Conservation (phyloP, 495 filamentous ascomycete genomes). For the Mycothermus thermophilus region DNA sequence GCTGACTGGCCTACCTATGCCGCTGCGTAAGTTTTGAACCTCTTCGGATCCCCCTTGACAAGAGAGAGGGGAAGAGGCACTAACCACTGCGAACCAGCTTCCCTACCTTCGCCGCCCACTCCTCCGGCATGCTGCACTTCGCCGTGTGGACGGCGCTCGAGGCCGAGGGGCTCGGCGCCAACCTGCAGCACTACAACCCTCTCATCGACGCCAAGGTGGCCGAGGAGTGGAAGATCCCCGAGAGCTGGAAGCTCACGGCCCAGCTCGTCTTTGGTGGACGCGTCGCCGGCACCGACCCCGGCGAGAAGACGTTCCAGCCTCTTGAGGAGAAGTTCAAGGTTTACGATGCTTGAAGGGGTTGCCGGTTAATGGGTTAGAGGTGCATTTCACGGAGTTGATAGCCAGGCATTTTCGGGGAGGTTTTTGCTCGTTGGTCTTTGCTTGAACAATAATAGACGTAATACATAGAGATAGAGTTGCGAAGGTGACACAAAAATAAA, state of each 20-base stretch:
- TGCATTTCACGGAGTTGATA: slow-evolving; percentile 2
- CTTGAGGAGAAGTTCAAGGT: slow-evolving; percentile 42
- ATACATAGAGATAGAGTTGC: no score
- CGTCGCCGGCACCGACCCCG: slow-evolving; percentile 25
- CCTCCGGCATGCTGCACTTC: slow-evolving; percentile 53
- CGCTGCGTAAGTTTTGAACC: slow-evolving; percentile 21
- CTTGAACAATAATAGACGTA: no score
- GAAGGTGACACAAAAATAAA: not conserved
- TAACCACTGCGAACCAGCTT: slow-evolving; percentile 24
- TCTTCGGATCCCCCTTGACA: not conserved
- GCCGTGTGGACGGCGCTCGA: slow-evolving; percentile 52
- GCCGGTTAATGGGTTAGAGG: not conserved
- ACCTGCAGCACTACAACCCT: slow-evolving; percentile 66
- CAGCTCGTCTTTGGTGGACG: slow-evolving; percentile 51
- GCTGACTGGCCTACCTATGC: slow-evolving; percentile 41
- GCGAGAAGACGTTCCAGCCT: slow-evolving; percentile 41
- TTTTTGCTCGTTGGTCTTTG: not conserved
- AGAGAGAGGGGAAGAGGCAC: not conserved
- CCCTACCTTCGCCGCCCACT: slow-evolving; percentile 48
- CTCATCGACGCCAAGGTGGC: slow-evolving; percentile 45
- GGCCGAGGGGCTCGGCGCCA: slow-evolving; percentile 56
- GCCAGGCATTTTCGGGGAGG: no score
- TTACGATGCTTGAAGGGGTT: slow-evolving; percentile 23
- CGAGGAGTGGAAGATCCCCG: slow-evolving; percentile 43
- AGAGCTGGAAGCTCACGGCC: slow-evolving; percentile 45